phyloP scores from a whole-genome alignment of 208 protist genomes.

The Trichomonas vaginalis region DNA sequence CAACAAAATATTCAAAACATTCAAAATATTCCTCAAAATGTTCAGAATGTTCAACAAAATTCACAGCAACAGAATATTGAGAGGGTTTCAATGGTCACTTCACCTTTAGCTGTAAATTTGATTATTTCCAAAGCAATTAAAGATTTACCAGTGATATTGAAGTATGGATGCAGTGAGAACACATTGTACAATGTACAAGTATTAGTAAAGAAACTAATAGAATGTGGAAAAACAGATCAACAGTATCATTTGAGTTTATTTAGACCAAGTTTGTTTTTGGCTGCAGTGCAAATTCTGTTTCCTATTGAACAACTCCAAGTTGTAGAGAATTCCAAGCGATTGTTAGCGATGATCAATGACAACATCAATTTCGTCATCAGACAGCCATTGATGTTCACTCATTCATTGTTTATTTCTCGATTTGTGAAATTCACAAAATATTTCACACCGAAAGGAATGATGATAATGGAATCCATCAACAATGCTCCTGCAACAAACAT shows the following conservation, averaged over 20 bases:
- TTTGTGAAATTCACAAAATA: background rate
- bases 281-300: background rate
- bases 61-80: background rate
- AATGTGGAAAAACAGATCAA: background rate
- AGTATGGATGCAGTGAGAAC: background rate
- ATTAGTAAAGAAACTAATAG: background rate
- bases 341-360: background rate
- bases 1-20: background rate
- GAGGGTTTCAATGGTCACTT: background rate
- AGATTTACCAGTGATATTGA: background rate
- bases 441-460: background rate
- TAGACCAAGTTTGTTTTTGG: background rate
- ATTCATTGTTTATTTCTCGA: background rate
- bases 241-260: background rate
- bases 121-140: background rate
- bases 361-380: background rate
- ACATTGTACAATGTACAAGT: background rate
- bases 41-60: background rate
- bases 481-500: background rate
- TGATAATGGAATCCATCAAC: background rate
- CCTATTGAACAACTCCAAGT: background rate
- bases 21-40: too few species aligned
- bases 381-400: background rate
- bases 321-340: background rate
- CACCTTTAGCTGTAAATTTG: background rate